phyloP scores from a whole-genome alignment of 2,329 filamentous ascomycete species.

The Shiraia sp. region DNA sequence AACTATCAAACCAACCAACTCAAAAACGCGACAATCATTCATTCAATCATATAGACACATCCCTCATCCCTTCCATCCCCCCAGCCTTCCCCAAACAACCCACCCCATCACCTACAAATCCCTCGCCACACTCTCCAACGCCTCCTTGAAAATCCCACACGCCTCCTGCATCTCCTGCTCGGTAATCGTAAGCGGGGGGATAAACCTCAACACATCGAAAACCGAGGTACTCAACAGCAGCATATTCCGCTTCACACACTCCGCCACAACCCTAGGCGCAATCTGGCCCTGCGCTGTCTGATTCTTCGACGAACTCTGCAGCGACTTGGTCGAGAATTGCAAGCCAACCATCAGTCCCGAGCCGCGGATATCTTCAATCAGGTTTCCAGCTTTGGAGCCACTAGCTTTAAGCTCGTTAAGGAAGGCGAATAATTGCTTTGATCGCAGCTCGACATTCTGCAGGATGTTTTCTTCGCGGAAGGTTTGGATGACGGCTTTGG shows the following conservation, averaged over 20 bases:
- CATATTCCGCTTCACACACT: constrained; percentile 35
- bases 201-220: constrained; percentile 34
- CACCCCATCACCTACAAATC: constrained; percentile 18
- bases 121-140: constrained; percentile 30
- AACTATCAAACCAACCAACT: too few relatives aligned
- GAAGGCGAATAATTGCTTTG: constrained; percentile 32
- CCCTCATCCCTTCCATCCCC: too few relatives aligned
- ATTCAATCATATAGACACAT: too few relatives aligned
- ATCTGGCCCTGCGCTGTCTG: constrained; percentile 25
- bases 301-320: constrained; percentile 26
- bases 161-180: constrained; percentile 31
- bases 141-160: constrained; percentile 30
- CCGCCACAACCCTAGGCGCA: constrained; percentile 31
- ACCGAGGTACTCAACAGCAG: constrained; percentile 35
- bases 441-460: constrained; percentile 31
- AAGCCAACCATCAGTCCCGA: constrained; percentile 33
- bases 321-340: constrained; percentile 28
- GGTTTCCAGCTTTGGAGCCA: constrained; percentile 27
- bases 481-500: constrained; percentile 26
- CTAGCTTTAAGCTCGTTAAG: constrained; percentile 26
- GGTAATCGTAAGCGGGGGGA: constrained; percentile 32
- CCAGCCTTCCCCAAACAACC: too few relatives aligned
- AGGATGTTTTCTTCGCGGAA: constrained; percentile 35
- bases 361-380: constrained; percentile 35
- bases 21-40: too few relatives aligned